phyloP scores from a whole-genome alignment of 23 red algal species.

The Gracilaria gracilis region DNA sequence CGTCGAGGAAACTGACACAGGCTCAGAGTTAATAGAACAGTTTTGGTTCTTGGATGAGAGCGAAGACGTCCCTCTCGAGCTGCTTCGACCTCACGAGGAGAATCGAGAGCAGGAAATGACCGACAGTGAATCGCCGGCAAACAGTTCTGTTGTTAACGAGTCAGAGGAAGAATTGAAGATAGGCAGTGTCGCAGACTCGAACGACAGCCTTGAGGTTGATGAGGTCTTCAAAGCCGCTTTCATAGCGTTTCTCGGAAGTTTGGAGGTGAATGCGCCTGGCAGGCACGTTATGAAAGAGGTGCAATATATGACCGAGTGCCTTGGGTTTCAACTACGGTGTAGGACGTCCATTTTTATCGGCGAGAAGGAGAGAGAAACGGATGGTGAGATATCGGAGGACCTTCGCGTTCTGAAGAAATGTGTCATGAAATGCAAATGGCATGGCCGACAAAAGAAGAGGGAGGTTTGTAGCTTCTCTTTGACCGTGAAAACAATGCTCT shows the following conservation, averaged over 20 bases:
- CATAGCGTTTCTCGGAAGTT: not conserved
- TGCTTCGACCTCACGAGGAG: not conserved
- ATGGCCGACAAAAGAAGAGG: not conserved
- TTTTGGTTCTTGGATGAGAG: not conserved
- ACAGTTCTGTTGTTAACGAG: too few relatives aligned
- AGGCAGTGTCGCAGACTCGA: too few relatives aligned
- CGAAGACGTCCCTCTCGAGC: not conserved
- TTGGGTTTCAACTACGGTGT: not conserved
- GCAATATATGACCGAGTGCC: not conserved
- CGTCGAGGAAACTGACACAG: not conserved
- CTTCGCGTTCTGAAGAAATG: not conserved
- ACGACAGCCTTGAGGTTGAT: too few relatives aligned
- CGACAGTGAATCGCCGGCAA: too few relatives aligned
- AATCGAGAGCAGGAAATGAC: too few relatives aligned
- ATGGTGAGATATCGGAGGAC: not conserved
- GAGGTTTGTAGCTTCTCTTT: not conserved
- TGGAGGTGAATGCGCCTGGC: not conserved
- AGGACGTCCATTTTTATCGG: conserved; percentile 11
- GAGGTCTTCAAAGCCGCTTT: not conserved
- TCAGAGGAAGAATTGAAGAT: too few relatives aligned
- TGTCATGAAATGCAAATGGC: conserved; percentile 2
- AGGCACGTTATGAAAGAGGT: not conserved
- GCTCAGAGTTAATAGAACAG: not conserved
- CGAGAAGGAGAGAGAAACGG: not conserved
- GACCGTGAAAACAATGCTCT: not conserved